A percentile compares a stretch with the other conserved stretches of the same genome.
Evolutionary conservation across 2,329 filamentous ascomycete species (phyloP).

Genomic region (Apiospora phragmitis): DNA sequence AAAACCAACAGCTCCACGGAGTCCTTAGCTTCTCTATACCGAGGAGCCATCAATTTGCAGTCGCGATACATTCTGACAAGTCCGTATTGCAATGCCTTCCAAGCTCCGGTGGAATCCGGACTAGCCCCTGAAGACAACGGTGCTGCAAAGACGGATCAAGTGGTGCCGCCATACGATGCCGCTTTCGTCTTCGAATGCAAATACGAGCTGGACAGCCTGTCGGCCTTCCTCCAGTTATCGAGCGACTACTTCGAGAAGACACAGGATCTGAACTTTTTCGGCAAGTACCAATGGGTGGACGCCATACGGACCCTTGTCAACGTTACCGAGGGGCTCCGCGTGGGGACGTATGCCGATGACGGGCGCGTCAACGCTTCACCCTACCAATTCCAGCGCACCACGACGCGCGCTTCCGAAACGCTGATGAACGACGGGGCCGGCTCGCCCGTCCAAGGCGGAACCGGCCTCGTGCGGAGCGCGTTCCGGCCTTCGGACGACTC

Average conservation of each 20-base stretch:
- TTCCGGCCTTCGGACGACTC: slow-evolving; percentile 92
- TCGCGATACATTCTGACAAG: slow-evolving; percentile 65
- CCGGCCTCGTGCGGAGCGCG: slow-evolving; percentile 80
- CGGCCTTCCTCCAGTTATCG: slow-evolving; percentile 79
- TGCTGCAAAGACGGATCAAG: slow-evolving; percentile 57
- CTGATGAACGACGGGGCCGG: slow-evolving; percentile 75
- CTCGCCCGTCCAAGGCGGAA: slow-evolving; percentile 75
- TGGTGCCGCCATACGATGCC: slow-evolving; percentile 65
- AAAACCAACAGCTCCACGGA: slow-evolving; percentile 52
- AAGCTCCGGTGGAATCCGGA: slow-evolving; percentile 76
- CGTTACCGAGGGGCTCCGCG: slow-evolving; percentile 69
- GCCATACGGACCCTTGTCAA: slow-evolving; percentile 71
- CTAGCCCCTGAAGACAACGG: slow-evolving; percentile 59
- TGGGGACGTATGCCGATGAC: slow-evolving; percentile 55
- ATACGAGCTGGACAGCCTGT: slow-evolving; percentile 89
- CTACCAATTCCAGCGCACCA: slow-evolving; percentile 78
- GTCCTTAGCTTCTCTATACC: slow-evolving; percentile 66
- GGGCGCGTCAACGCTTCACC: slow-evolving; percentile 28
- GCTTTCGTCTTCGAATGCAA: slow-evolving; percentile 89
- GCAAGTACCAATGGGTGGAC: slow-evolving; percentile 69
- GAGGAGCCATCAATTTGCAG: slow-evolving; percentile 72
- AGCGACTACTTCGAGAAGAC: slow-evolving; percentile 79
- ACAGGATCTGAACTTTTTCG: slow-evolving; percentile 71
- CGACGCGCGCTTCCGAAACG: slow-evolving; percentile 77
- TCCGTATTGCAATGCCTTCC: slow-evolving; percentile 90